A percentile compares a stretch with the other conserved stretches of the same genome.
Conservation (phyloP, 2,329 filamentous ascomycete species). For the Aureobasidium vineae region DNA sequence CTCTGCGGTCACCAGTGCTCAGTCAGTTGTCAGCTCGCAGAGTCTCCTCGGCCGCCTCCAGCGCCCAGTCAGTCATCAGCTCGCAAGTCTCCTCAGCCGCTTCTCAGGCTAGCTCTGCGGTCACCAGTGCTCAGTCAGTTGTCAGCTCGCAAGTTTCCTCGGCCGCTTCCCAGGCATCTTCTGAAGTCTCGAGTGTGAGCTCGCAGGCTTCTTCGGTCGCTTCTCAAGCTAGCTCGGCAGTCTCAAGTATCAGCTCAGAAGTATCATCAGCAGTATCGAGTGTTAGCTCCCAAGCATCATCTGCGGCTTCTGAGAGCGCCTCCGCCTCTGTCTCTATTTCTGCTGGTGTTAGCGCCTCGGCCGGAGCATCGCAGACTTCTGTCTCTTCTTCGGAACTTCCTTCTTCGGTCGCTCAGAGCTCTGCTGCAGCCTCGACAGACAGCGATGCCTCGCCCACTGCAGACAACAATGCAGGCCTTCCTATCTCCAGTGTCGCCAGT, state of each 20-base stretch:
- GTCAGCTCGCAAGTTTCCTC: background rate
- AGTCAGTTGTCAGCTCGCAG: background rate
- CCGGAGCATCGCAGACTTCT: background rate
- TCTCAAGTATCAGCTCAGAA: background rate
- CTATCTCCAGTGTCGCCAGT: background rate
- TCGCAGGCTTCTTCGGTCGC: background rate
- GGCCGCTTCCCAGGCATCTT: background rate
- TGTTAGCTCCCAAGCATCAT: background rate
- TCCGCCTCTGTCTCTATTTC: constrained; percentile 4
- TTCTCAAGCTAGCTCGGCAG: too few species aligned
- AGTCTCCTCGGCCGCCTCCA: background rate
- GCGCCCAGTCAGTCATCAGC: background rate
- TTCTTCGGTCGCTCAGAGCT: background rate
- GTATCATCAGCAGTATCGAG: background rate
- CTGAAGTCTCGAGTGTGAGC: too few species aligned
- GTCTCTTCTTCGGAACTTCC: background rate
- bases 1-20: background rate
- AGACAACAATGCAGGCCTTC: background rate
- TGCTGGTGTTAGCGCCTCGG: background rate
- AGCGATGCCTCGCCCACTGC: background rate
- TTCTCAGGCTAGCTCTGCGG: background rate
- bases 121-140: too few species aligned
- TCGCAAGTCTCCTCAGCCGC: background rate
- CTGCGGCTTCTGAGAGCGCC: background rate
- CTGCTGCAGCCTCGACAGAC: background rate